Conservation (phyloP, 768 basidiomycete genomes). For the Fomitopsis serialis region DNA sequence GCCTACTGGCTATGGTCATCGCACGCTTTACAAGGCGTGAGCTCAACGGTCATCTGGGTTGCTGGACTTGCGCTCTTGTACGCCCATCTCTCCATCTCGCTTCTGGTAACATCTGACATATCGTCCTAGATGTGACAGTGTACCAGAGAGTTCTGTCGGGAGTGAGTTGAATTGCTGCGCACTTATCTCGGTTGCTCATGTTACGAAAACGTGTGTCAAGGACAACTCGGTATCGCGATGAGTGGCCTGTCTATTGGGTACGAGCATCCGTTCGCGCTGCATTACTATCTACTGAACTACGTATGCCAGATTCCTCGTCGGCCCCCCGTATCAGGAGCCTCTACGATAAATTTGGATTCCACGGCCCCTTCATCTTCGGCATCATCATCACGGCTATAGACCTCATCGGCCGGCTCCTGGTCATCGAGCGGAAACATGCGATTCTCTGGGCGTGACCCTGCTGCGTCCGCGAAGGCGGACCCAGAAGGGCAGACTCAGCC, state of each 20-base stretch:
- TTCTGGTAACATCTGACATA: neutral
- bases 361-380: constrained; percentile 33
- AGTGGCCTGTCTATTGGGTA: constrained; percentile 34
- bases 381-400: constrained; percentile 28
- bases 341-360: constrained; percentile 30
- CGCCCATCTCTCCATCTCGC: constrained; percentile 2
- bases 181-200: neutral
- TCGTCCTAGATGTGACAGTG: constrained; percentile 29
- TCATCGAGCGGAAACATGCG: constrained; percentile 33
- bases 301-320: constrained; percentile 25
- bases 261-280: neutral
- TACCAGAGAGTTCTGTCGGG: constrained; percentile 28
- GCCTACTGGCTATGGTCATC: constrained; percentile 32
- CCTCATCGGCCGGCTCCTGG: constrained; percentile 29
- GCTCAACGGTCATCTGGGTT: constrained; percentile 34
- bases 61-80: constrained; percentile 34
- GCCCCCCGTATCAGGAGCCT: constrained; percentile 36
- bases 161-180: constrained; percentile 20
- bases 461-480: neutral
- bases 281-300: neutral
- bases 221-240: constrained; percentile 35
- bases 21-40: constrained; percentile 37
- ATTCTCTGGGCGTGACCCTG: constrained; percentile 18
- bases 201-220: constrained; percentile 12
- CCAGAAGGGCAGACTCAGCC: neutral